Conservation (phyloP, 2,329 filamentous ascomycete species). For the Sporothrix globosa region DNA sequence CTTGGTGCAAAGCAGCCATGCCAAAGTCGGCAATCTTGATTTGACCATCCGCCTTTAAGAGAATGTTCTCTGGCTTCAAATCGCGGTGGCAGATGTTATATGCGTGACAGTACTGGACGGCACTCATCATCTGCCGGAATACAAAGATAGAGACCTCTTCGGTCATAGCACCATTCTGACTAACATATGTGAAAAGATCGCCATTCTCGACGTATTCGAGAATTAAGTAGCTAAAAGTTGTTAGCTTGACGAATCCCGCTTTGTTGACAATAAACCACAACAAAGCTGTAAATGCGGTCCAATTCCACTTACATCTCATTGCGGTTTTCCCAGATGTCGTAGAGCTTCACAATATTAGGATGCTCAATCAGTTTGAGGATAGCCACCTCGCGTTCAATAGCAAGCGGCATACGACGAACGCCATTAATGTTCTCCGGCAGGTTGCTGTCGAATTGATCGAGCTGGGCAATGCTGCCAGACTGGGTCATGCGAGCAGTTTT, state of each 20-base stretch:
- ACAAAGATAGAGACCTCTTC: slow-evolving; percentile 82
- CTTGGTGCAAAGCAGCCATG: slow-evolving; percentile 90
- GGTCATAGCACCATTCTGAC: slow-evolving; percentile 68
- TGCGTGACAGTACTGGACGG: slow-evolving; percentile 87
- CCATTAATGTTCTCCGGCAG: slow-evolving; percentile 60
- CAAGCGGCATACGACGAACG: slow-evolving; percentile 75
- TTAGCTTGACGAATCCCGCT: slow-evolving; percentile 16
- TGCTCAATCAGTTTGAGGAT: slow-evolving; percentile 97
- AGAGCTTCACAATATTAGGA: slow-evolving; percentile 89
- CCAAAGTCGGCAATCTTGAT: slow-evolving; percentile 98
- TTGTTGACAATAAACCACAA: too few relatives aligned
- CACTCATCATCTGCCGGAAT: slow-evolving; percentile 91
- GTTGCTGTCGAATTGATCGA: slow-evolving; percentile 72
- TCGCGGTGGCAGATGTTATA: slow-evolving; percentile 97
- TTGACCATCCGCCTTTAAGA: slow-evolving; percentile 73
- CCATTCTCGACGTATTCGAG: slow-evolving; percentile 82
- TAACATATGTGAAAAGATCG: slow-evolving; percentile 87
- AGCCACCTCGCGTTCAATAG: slow-evolving; percentile 91
- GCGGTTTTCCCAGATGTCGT: slow-evolving; percentile 97
- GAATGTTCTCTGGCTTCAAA: slow-evolving; percentile 94
- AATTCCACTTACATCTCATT: slow-evolving; percentile 76
- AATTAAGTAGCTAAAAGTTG: slow-evolving; percentile 74
- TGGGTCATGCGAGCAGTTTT: slow-evolving; percentile 77
- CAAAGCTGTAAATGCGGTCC: too few relatives aligned
- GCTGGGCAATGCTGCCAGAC: slow-evolving; percentile 80